phyloP scores from a whole-genome alignment of 768 basidiomycete genomes.

The Calocera viscosa region DNA sequence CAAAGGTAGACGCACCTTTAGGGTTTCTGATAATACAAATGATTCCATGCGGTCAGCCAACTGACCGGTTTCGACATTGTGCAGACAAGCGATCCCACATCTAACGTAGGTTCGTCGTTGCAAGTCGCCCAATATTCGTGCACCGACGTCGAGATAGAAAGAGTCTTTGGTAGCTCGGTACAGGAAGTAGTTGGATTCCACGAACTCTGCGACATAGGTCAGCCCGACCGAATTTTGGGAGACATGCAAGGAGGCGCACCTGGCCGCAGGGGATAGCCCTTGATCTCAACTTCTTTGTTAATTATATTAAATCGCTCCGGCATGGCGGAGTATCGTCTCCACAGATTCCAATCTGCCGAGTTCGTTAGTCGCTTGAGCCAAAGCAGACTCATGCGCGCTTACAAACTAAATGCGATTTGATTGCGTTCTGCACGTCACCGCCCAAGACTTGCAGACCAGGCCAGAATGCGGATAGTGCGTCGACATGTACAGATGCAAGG shows the following conservation, averaged over 20 bases:
- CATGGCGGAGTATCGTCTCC: conserved; percentile 73
- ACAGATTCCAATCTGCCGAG: conserved; percentile 73
- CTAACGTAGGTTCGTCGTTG: conserved; percentile 59
- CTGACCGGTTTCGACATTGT: conserved; percentile 62
- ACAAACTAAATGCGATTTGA: conserved; percentile 86
- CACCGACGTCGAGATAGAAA: conserved; percentile 85
- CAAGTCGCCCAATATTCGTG: conserved; percentile 68
- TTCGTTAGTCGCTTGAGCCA: background rate
- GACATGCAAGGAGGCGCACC: conserved; percentile 31
- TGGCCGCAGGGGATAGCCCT: conserved; percentile 70
- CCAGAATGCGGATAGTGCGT: conserved; percentile 93
- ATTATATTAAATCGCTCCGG: conserved; percentile 88
- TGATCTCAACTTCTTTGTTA: conserved; percentile 54
- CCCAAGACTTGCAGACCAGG: conserved; percentile 86
- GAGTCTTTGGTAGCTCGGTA: conserved; percentile 86
- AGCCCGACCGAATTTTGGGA: background rate
- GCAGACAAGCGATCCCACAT: conserved; percentile 76
- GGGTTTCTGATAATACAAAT: conserved; percentile 83
- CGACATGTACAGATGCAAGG: conserved; percentile 62
- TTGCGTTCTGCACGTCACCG: conserved; percentile 78
- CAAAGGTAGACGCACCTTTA: conserved; percentile 47
- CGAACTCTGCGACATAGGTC: conserved; percentile 47
- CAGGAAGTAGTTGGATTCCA: conserved; percentile 93
- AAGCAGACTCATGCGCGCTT: conserved; percentile 21
- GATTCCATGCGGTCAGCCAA: conserved; percentile 95